Base-by-base conservation (phyloP, 2,329 filamentous ascomycete species). In the Aaosphaeria pasadenensis region DNA sequence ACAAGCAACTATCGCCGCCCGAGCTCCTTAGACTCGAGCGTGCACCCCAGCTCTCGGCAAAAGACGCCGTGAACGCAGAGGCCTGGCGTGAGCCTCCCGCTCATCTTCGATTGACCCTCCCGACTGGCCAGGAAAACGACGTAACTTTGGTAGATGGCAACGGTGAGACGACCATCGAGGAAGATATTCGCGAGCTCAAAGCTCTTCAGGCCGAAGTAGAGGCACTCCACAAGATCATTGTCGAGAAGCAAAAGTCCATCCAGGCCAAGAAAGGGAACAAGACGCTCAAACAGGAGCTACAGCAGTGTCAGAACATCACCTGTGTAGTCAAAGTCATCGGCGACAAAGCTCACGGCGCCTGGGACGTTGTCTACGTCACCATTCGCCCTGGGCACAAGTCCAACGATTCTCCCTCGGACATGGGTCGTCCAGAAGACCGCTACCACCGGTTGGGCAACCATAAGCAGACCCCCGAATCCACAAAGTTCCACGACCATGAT, bases 221-320 rank as follows among this genome's bases (percentile, higher is more conserved):
- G 42, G 57, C 67, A 35, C 64, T 76, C 17, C 66, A 72, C 7
- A 57, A 66, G 17, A 56, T 65, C 11, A 67, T 72, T 38, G 59
- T 59, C n/a, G 45, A 62, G 6, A 70, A 72, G 57, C 65, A 69
- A 51, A 56, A 62, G 39, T 44, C 57, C 41, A 69, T 73, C 51
- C 63, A 62, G 17, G 51, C 70, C 28, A 55, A 59, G 35, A 49
- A 69, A 32, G 58, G 69, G 39, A 54, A 55, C 7, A 53, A 63
- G 11, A 55, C 55, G n/a, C 59, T 76, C 7, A 63, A 62, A 13
- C 62, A 73, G 35, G 67, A 75, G 13, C 53, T 76, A 9, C 57
- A 66, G 47, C 58, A 73, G 42, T 77, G 75, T 52, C 68, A 75
- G 49, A 69, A 67, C 48, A 53, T 77, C 43, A 57, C 66, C 17